Evolutionary conservation across 2,329 filamentous ascomycete genomes (phyloP).

Genomic region (Dactylellina drechsleri): DNA sequence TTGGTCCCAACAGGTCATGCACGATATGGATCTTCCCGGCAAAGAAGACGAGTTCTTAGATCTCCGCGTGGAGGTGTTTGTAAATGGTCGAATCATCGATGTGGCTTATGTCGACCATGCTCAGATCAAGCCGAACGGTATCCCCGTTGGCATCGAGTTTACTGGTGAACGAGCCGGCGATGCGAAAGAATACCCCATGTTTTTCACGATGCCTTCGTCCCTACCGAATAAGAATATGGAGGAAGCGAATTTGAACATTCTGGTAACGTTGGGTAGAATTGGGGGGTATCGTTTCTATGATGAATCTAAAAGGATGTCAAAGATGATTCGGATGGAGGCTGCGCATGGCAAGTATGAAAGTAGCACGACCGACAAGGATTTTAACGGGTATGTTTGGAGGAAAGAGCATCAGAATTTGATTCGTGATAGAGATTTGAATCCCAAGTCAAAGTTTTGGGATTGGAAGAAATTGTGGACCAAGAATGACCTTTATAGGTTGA

Average conservation of each 20-base stretch:
- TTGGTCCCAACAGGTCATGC: constrained; percentile 45
- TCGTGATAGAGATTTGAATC: constrained; percentile 27
- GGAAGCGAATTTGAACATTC: constrained; percentile 31
- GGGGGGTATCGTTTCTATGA: constrained; percentile 25
- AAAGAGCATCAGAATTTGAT: constrained; percentile 51
- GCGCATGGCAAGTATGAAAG: constrained; percentile 41
- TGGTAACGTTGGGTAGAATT: constrained; percentile 42
- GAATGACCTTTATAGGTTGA: constrained; percentile 38
- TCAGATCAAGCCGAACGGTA: constrained; percentile 33
- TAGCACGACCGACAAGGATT: constrained; percentile 10
- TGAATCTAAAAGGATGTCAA: constrained; percentile 27
- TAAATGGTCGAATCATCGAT: constrained; percentile 32
- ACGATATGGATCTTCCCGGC: constrained; percentile 39
- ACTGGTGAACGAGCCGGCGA: constrained; percentile 38
- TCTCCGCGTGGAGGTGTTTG: constrained; percentile 34
- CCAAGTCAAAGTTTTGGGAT: constrained; percentile 25
- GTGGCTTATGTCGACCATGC: constrained; percentile 29
- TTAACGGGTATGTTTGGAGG: constrained; percentile 42
- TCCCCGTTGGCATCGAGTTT: constrained; percentile 39
- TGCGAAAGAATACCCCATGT: constrained; percentile 36
- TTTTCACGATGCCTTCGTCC: constrained; percentile 17
- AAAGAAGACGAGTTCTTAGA: constrained; percentile 43
- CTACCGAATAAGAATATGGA: background rate
- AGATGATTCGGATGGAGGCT: constrained; percentile 31
- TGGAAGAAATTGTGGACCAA: constrained; percentile 31